phyloP scores from a whole-genome alignment of 306 rosid species.

The Lagenaria siceraria region DNA sequence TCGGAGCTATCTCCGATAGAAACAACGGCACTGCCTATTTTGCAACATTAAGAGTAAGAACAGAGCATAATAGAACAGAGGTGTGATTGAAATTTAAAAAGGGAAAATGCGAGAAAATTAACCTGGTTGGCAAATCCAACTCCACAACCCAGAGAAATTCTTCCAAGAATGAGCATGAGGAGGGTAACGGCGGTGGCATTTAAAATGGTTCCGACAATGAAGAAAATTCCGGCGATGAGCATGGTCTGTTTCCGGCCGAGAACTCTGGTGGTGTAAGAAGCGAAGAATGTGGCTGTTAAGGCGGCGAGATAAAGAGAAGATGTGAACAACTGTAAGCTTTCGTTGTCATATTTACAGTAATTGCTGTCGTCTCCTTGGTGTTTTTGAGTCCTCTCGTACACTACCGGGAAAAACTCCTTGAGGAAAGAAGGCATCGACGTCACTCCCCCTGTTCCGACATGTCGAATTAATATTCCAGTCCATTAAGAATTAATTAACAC shows the following conservation, averaged over 20 bases:
- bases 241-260: slow-evolving; percentile 50
- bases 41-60: not conserved
- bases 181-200: slow-evolving; percentile 30
- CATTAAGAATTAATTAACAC: not conserved
- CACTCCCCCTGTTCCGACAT: slow-evolving; percentile 16
- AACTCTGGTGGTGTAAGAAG: slow-evolving; percentile 18
- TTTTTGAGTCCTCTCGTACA: slow-evolving; percentile 6
- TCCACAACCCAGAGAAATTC: slow-evolving; percentile 58
- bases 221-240: slow-evolving; percentile 58
- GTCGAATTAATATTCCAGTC: not conserved
- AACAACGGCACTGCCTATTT: slow-evolving; percentile 83
- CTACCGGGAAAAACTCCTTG: slow-evolving; percentile 14
- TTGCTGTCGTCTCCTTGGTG: slow-evolving; percentile 9
- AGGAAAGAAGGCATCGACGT: slow-evolving; percentile 23
- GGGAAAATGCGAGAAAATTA: not conserved
- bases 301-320: slow-evolving; percentile 24
- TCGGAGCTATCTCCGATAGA: slow-evolving; percentile 85
- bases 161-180: slow-evolving; percentile 41
- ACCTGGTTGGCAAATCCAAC: slow-evolving; percentile 97
- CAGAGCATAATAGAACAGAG: no score
- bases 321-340: slow-evolving; percentile 17
- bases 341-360: slow-evolving; percentile 23
- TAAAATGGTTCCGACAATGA: slow-evolving; percentile 41
- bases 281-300: slow-evolving; percentile 12
- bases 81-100: no score